Conservation (phyloP, 2,329 filamentous ascomycete genomes). For the Ceratocystis lukuohia region DNA sequence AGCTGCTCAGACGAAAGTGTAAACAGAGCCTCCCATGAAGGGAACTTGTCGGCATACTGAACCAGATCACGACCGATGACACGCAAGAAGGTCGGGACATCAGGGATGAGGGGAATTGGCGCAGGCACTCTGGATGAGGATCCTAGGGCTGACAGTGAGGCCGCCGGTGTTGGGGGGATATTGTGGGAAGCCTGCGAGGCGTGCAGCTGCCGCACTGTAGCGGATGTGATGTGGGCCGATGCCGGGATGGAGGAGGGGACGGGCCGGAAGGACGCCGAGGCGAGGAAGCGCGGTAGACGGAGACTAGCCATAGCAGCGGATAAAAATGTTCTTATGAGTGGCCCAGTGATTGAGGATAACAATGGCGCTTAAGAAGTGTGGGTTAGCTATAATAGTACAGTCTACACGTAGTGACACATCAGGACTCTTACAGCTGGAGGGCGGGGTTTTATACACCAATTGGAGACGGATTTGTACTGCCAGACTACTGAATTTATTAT, state of each 20-base stretch:
- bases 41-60: constrained; percentile 73
- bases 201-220: not conserved
- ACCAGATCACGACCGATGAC: constrained; percentile 80
- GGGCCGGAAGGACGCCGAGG: constrained; percentile 4
- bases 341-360: not conserved
- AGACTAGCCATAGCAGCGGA: constrained; percentile 8
- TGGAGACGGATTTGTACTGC: not conserved
- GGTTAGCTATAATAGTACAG: not conserved
- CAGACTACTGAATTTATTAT: not conserved
- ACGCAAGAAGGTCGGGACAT: constrained; percentile 72
- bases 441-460: not conserved
- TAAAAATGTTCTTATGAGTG: not conserved
- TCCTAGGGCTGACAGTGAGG: not conserved
- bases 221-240: not conserved
- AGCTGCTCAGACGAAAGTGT: constrained; percentile 64
- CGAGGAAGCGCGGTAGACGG: constrained; percentile 10
- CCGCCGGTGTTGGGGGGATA: not conserved
- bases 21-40: constrained; percentile 84
- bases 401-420: not conserved
- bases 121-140: constrained; percentile 22
- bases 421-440: too few species aligned
- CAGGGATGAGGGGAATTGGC: constrained; percentile 74
- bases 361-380: not conserved
- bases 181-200: not conserved
- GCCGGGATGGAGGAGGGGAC: not conserved